Base-by-base conservation (phyloP, 371 early-diverging fungal genomes). In the Rhizopus delemar region DNA sequence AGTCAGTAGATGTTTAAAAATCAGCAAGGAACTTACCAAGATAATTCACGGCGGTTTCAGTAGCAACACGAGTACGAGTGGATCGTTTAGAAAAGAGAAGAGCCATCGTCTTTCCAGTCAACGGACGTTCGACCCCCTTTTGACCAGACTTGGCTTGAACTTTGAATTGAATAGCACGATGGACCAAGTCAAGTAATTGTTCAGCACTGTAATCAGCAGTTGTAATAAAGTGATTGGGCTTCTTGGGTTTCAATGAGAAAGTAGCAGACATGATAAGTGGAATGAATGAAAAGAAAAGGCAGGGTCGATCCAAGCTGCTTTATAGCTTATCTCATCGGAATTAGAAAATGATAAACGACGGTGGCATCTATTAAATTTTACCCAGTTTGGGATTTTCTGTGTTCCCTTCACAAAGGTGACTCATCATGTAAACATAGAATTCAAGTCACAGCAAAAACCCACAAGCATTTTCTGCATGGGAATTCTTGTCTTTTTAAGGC, bases 61-160 rank as follows among this genome's bases (percentile, higher is more conserved):
- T 89, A 12, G 96, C 94, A 31, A 98, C 93, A 51, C 98, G 87
- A 8, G 98, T 98, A 56, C 98, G 92, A 5, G 98, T 98, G 0
- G 91, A 91, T 39, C 95, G 86, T 72, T 98, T 98, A 13, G 94
- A 87, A 57, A 98, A 98, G 59, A 96, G 73, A 36, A 98, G 73
- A 9, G 88, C 98, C 31, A 98, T 63, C 2, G 90, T 87, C 54
- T 90, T 84, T 9, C 92, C 92, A 12, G 74, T 62, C 56, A 92
- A 75, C 8, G 90, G 90, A 22, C 75, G 79, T 3, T 79, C 82
- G 28, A 65, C 57, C 32, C 65, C 53, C 15, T 71, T 74, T 51
- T 73, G 48, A 9, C 59, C 57, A 46, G 74, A 72, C 54, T 72
- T 76, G 11, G 77, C 58, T 56, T 79, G 71, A 46, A 76, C 74